Conservation (phyloP, 495 filamentous ascomycete genomes). For the Hypoxylon perforatum region DNA sequence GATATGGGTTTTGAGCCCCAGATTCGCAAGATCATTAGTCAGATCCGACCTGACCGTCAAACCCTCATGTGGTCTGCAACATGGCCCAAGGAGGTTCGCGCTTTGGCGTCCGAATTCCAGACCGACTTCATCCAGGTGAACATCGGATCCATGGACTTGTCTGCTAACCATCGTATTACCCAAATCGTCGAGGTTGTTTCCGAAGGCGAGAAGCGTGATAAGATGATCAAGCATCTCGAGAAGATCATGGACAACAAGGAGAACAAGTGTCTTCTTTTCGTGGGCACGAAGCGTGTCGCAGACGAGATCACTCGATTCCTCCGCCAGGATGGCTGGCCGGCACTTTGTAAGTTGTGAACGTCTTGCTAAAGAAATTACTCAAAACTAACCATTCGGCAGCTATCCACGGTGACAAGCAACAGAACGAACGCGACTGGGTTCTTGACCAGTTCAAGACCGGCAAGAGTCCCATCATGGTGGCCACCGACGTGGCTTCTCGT, state of each 20-base stretch:
- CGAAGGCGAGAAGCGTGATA: conserved; percentile 97
- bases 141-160: conserved; percentile 95
- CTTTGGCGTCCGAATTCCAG: conserved; percentile 93
- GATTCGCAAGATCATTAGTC: conserved; percentile 93
- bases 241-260: conserved; percentile 96
- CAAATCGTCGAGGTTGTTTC: conserved; percentile 96
- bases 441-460: conserved; percentile 99
- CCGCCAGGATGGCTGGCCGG: conserved; percentile 98
- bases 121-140: conserved; percentile 99
- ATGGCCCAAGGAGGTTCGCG: conserved; percentile 98
- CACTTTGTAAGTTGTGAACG: conserved; percentile 79
- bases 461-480: conserved; percentile 95
- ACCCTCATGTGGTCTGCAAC: conserved; percentile 99
- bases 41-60: conserved; percentile 98
- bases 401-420: conserved; percentile 99
- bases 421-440: conserved; percentile 99
- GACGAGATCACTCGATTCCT: conserved; percentile 99
- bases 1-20: conserved; percentile 93
- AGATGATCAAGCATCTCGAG: conserved; percentile 97
- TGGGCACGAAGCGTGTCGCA: conserved; percentile 97
- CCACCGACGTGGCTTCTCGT: conserved; percentile 97
- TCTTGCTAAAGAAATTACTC: not conserved
- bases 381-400: conserved; percentile 69
- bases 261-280: conserved; percentile 96
- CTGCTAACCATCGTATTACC: conserved; percentile 97